Base-by-base conservation (phyloP, 768 basidiomycete species). In the Xerocomus brunneocitrinus region DNA sequence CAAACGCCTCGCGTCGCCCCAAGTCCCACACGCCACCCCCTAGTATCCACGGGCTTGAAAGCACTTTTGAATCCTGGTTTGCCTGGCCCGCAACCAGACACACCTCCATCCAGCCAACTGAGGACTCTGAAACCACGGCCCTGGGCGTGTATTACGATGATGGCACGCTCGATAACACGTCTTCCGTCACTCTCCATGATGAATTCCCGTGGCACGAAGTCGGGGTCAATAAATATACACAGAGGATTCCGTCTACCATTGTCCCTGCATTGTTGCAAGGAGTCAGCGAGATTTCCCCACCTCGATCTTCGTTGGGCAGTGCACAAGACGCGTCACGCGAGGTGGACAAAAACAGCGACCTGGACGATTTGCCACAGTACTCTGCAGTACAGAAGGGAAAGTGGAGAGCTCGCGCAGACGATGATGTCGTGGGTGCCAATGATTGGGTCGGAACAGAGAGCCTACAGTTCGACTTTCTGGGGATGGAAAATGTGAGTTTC, bases 191-290 rank as follows among this genome's bases (percentile, higher is more conserved):
- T 2, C 46, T 62, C 30, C 55, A 50, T 22, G 52, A 47, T 30
- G 39, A 40, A 27, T 51, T 52, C 9, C 47, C 46, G 51, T 53
- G 57, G 51, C 57, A 49, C 35, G 35, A 44, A 30, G 27, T 46
- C 4, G 48, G 12, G 1, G 28, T 35, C 16, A n/a, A 50, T 42
- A 41, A 44, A 41, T 19, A 5, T 5, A 22, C 30, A 10, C 53
- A 39, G 13, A 53, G 1, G 6, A 49, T 69, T 12, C 66, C 66
- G 5, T 22, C 53, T 6, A 47, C 34, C 3, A 54, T 66, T 30
- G 27, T 47, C 22, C 62, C 66, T 5, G 49, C 14, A 1, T 49
- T 66, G 8, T 50, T 70, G 40, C 58, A 62, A 36, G 42, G 31
- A 0, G n/a, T 39, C 13, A 8, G 12, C 27, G 19, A 47, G 13